Conservation (phyloP, 2,329 filamentous ascomycete genomes). For the Paecilomyces dactylethromorphus region DNA sequence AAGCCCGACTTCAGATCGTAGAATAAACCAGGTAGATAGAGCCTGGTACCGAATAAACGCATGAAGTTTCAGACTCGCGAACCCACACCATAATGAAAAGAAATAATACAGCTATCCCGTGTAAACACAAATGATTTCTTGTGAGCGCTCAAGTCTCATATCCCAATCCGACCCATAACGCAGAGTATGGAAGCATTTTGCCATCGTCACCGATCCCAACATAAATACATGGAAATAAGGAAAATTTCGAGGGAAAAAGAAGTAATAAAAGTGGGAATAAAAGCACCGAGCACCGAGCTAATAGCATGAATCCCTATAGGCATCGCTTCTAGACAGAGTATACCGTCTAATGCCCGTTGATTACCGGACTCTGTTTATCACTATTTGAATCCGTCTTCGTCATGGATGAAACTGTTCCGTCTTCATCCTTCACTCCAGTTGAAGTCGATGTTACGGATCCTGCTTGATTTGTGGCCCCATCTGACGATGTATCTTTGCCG, state of each 20-base stretch:
- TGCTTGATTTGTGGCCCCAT: not conserved
- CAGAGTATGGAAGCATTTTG: not conserved
- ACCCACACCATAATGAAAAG: not conserved
- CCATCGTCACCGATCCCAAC: not conserved
- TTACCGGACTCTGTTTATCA: not conserved
- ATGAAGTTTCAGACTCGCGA: not conserved
- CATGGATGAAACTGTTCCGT: not conserved
- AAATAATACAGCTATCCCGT: not conserved
- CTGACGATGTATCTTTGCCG: conserved; percentile 33
- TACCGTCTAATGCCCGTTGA: not conserved
- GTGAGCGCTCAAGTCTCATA: not conserved
- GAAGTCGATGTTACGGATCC: not conserved
- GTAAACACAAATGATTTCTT: conserved; percentile 1
- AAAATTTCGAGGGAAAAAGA: not conserved
- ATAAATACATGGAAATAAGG: not conserved
- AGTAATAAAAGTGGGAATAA: not conserved
- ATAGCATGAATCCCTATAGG: not conserved
- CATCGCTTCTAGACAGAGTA: not conserved
- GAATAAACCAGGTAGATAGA: not conserved
- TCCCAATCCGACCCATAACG: not conserved
- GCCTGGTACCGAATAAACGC: not conserved
- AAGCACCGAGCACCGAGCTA: not conserved
- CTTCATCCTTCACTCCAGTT: not conserved
- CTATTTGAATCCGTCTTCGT: not conserved
- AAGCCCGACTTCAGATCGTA: not conserved